Percentiles rank a stretch among this genome's conserved stretches.
phyloP scores from a whole-genome alignment of 495 filamentous ascomycete species.

The Penicillium soppii region DNA sequence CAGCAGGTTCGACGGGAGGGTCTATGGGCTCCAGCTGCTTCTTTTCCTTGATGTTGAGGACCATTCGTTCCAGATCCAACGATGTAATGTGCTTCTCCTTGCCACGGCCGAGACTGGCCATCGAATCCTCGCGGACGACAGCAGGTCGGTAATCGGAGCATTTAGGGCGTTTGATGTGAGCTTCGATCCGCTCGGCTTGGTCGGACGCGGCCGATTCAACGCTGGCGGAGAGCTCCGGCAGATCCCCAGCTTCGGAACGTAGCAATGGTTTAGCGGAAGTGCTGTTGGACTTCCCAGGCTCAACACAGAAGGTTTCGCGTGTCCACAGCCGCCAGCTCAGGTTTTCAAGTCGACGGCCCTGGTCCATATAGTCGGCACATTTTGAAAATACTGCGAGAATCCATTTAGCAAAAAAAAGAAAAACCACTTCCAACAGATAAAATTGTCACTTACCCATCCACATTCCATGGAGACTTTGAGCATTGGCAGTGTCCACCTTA shows the following conservation, averaged over 20 bases:
- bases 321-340: conserved; percentile 96
- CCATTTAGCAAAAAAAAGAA: not conserved
- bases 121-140: conserved; percentile 50
- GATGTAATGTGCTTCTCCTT: conserved; percentile 90
- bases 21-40: conserved; percentile 63
- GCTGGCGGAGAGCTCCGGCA: conserved; percentile 88
- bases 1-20: conserved; percentile 41
- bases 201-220: conserved; percentile 79
- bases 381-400: conserved; percentile 78
- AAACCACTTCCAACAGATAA: not conserved
- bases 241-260: conserved; percentile 51
- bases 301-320: conserved; percentile 93
- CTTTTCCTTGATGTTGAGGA: conserved; percentile 79
- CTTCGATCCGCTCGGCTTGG: conserved; percentile 69
- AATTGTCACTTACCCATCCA: conserved; percentile 78
- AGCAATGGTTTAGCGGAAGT: conserved; percentile 43
- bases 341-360: conserved; percentile 91
- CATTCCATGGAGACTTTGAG: conserved; percentile 93
- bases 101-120: conserved; percentile 58
- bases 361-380: conserved; percentile 91
- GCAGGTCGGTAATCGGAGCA: conserved; percentile 44
- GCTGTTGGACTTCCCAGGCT: conserved; percentile 54
- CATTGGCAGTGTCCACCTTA: conserved; percentile 89
- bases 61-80: conserved; percentile 83
- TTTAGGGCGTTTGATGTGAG: conserved; percentile 54